Evolutionary conservation across 2,329 filamentous ascomycete genomes (phyloP).

Genomic region (Alternaria postmessia): DNA sequence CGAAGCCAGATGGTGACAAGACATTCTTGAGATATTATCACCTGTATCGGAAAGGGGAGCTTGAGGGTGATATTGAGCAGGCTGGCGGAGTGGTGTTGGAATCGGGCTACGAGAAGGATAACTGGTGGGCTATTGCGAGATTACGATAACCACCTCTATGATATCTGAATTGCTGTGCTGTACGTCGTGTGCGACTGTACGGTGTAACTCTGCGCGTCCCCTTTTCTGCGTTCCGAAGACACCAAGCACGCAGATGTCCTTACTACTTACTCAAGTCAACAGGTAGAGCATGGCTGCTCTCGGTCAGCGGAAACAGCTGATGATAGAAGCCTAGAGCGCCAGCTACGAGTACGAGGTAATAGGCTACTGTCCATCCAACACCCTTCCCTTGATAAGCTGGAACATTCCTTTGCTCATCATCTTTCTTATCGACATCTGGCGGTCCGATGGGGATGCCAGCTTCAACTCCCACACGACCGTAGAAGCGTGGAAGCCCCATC

Average conservation of each 20-base stretch:
- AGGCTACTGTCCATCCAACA: constrained; percentile 74
- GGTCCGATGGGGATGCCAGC: constrained; percentile 54
- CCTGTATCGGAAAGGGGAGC: constrained; percentile 84
- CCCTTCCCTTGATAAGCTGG: constrained; percentile 38
- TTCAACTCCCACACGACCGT: constrained; percentile 73
- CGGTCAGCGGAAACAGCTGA: constrained; percentile 75
- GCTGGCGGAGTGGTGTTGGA: constrained; percentile 80
- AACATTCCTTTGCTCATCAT: constrained; percentile 50
- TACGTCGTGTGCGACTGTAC: neutral
- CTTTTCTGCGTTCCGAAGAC: neutral
- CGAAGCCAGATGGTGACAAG: constrained; percentile 49
- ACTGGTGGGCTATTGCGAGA: constrained; percentile 88
- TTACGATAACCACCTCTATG: constrained; percentile 6
- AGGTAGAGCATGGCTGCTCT: constrained; percentile 63
- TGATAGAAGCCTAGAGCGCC: constrained; percentile 77
- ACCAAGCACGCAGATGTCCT: neutral
- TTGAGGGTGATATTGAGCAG: constrained; percentile 77
- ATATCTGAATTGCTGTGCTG: neutral
- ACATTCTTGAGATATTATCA: constrained; percentile 95
- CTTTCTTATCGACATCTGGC: constrained; percentile 38
- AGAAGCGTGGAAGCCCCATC: constrained; percentile 86
- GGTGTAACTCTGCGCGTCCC: neutral
- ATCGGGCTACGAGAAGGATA: constrained; percentile 93
- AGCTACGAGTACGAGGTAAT: constrained; percentile 77
- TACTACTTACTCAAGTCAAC: constrained; percentile 22